Base-by-base conservation (phyloP, 2,329 filamentous ascomycete species). In the Didymella arachidicola region DNA sequence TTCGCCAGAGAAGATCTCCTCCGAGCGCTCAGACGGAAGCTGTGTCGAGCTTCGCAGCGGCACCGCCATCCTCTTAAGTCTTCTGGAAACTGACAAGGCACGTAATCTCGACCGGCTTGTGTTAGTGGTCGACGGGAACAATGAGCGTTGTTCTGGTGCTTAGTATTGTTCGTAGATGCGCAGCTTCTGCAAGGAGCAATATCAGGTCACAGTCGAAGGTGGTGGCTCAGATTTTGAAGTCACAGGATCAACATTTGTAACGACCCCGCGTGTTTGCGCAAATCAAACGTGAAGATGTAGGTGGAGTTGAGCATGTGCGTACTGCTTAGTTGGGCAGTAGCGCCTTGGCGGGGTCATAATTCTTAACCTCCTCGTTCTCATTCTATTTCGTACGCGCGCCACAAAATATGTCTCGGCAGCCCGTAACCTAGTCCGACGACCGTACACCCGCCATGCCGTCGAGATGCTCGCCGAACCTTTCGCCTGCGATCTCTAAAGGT, bases 371-470 rank as follows among this genome's bases (percentile, higher is more conserved):
- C 16, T 7, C 18, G n/a, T n/a, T n/a, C 16, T 18, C n/a, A 39
- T 39, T 52, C 22, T 22, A 22, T 22, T 22, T 29, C 11, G 4
- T 16, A 14, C 29, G 43, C 49, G 11, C 32, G 27, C 25, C 3
- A 30, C 19, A 8, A 10, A 30, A 16, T 8, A n/a, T 7, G 38
- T 8, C 14, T n/a, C n/a, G 14, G 19, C 8, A 7, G 12, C 11
- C 8, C 38, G 2, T 7, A 7, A 25, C 22, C 67, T 56, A 77
- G 52, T 76, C 70, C 1, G 75, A 77, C 19, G 73, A 48, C n/a
- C 71, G 65, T 39, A 77, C 75, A 1, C 74, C 75, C 11, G 72
- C 66, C 72, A 77, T 77, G 26, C 69, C 74, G 4, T 70, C 69
- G 27, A 74, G 54, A n/a, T 73, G 65, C 61, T 77, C 75, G 11